These are phyloP conservation scores for Myriosclerotinia scirpicola DNA, from an alignment of 2,329 filamentous ascomycete species.

Conservation along the genomic window DNA sequence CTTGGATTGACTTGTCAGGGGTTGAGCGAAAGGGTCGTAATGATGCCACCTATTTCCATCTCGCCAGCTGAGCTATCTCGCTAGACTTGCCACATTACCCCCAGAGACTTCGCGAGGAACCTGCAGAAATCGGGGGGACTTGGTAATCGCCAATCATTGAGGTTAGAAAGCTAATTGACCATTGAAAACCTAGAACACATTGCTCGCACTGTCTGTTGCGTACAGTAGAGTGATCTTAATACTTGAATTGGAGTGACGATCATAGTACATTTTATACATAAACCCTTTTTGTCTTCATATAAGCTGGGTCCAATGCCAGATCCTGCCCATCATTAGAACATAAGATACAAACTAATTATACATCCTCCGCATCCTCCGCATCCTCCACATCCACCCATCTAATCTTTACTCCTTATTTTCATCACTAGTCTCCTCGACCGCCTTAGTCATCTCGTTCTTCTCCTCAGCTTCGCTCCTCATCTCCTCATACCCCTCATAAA, in stretches of 20 bases:
- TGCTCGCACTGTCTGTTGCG: background rate
- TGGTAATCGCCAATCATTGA: too few relatives aligned
- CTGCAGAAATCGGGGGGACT: too few relatives aligned
- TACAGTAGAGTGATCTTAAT: background rate
- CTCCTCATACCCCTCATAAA: conserved; percentile 9
- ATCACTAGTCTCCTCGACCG: background rate
- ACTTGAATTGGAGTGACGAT: conserved; percentile 11
- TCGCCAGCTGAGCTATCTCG: too few relatives aligned
- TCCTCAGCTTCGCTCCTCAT: conserved; percentile 2
- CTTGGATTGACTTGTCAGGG: too few relatives aligned
- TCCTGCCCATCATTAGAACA: background rate
- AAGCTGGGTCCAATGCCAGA: background rate
- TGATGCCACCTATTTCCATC: too few relatives aligned
- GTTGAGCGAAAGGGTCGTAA: too few relatives aligned
- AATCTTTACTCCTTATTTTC: background rate
- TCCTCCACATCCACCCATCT: background rate
- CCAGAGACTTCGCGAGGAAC: too few relatives aligned
- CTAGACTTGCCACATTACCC: too few relatives aligned
- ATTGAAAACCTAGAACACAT: background rate
- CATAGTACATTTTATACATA: conserved; percentile 9
- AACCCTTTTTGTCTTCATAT: background rate
- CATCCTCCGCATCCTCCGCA: conserved; percentile 10
- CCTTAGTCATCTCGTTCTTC: background rate
- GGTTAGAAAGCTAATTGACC: too few relatives aligned
- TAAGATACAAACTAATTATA: background rate